Evolutionary conservation across 345 rosid species (phyloP).

Genomic region (Bretschneidera sinensis): DNA sequence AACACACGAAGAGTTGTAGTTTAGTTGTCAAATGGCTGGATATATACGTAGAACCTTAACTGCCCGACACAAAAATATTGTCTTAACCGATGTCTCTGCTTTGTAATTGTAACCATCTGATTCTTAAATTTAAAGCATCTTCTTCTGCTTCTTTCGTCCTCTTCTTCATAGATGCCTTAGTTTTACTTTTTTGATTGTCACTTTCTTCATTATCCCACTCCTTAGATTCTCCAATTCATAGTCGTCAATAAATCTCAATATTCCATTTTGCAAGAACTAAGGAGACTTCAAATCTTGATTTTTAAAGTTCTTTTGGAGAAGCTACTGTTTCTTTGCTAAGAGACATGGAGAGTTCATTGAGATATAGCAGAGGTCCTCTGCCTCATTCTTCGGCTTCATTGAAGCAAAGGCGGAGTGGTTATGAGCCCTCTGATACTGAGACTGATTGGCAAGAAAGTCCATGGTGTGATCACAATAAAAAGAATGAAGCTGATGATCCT

Average conservation of each 20-base stretch:
- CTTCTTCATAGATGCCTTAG: not conserved
- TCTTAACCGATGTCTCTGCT: constrained; percentile 25
- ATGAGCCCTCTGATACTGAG: constrained; percentile 66
- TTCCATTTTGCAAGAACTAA: too few relatives aligned
- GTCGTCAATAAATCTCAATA: too few relatives aligned
- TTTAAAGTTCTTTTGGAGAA: not conserved
- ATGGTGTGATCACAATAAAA: constrained; percentile 10
- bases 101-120: constrained; percentile 38
- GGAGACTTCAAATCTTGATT: not conserved
- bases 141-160: not conserved
- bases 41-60: not conserved
- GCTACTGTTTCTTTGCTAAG: not conserved
- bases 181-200: not conserved
- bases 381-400: not conserved
- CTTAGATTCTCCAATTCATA: too few relatives aligned
- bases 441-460: constrained; percentile 57
- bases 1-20: constrained; percentile 5
- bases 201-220: not conserved
- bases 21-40: constrained; percentile 18
- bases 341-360: constrained; percentile 29
- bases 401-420: constrained; percentile 47
- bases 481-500: constrained; percentile 11
- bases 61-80: constrained; percentile 9
- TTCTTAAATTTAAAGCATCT: constrained; percentile 9
- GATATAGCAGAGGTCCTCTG: constrained; percentile 20